Conservation (phyloP, 257 asterid genomes). For the Lithospermum erythrorhizon region DNA sequence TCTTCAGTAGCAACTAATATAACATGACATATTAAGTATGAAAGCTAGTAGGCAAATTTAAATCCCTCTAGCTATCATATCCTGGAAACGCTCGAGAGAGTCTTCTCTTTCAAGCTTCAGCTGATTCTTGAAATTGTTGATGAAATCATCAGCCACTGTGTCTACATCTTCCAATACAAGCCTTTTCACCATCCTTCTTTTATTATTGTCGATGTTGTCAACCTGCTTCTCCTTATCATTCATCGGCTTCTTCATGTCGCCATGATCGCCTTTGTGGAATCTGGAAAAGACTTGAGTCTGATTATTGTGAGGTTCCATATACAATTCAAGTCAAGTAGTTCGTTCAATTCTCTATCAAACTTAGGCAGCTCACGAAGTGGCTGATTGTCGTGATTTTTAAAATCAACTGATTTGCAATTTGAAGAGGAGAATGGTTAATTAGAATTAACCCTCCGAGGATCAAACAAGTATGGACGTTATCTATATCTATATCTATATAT, state of each 20-base stretch:
- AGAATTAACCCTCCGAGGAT: background rate
- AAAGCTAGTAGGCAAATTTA: no score
- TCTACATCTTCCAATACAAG: slow-evolving; percentile 29
- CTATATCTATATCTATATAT: no score
- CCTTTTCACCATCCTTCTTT: slow-evolving; percentile 6
- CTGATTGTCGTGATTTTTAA: background rate
- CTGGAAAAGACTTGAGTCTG: background rate
- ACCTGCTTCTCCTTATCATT: no score
- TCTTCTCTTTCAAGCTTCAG: slow-evolving; percentile 30
- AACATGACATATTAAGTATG: no score
- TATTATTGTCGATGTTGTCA: background rate
- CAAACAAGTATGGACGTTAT: background rate
- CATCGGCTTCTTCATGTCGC: background rate
- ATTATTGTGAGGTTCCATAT: background rate
- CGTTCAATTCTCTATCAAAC: background rate
- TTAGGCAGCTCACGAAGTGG: background rate
- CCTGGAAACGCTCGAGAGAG: slow-evolving; percentile 28
- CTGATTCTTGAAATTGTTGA: slow-evolving; percentile 26
- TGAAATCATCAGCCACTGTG: slow-evolving; percentile 25
- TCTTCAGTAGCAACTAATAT: no score
- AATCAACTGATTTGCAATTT: no score
- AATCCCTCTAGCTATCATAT: slow-evolving; percentile 7
- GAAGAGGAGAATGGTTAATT: background rate
- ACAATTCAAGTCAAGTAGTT: background rate
- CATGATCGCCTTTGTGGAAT: background rate